These are phyloP conservation scores for Stentor coeruleus DNA, from an alignment of 73 alveolate species.

Conservation along the genomic window DNA sequence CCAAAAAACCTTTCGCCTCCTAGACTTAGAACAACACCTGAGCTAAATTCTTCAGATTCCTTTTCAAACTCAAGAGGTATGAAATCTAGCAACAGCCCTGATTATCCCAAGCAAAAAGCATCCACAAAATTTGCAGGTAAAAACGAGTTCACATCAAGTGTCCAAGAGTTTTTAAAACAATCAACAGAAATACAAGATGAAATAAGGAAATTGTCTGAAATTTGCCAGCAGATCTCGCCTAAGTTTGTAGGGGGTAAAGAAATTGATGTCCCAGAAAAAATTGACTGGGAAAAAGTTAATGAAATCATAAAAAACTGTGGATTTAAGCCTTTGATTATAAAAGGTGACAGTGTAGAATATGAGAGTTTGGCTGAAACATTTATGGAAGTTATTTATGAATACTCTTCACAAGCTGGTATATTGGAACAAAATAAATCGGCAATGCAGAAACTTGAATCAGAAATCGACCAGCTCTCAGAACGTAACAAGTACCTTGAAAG, in stretches of 20 bases:
- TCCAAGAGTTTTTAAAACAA: slow-evolving; percentile 13
- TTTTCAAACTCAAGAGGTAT: background rate
- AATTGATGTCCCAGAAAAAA: background rate
- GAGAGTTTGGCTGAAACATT: background rate
- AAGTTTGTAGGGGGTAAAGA: background rate
- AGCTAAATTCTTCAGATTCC: background rate
- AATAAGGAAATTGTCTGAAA: background rate
- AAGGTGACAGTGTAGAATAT: background rate
- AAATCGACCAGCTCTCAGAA: background rate
- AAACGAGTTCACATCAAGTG: background rate
- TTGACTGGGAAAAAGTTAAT: background rate
- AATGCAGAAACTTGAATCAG: background rate
- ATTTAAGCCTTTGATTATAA: background rate
- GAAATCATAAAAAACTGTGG: background rate
- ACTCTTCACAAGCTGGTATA: background rate
- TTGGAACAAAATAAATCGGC: background rate
- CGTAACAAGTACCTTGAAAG: background rate
- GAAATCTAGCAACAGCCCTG: background rate
- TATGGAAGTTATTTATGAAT: background rate
- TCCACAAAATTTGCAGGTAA: too few relatives aligned
- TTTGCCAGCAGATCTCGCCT: slow-evolving; percentile 18
- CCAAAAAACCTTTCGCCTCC: too few relatives aligned
- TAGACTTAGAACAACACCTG: too few relatives aligned
- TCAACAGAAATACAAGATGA: slow-evolving; percentile 17
- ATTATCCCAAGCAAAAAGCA: too few relatives aligned